phyloP scores from a whole-genome alignment of 768 basidiomycete species.

The Mycena vulgaris region DNA sequence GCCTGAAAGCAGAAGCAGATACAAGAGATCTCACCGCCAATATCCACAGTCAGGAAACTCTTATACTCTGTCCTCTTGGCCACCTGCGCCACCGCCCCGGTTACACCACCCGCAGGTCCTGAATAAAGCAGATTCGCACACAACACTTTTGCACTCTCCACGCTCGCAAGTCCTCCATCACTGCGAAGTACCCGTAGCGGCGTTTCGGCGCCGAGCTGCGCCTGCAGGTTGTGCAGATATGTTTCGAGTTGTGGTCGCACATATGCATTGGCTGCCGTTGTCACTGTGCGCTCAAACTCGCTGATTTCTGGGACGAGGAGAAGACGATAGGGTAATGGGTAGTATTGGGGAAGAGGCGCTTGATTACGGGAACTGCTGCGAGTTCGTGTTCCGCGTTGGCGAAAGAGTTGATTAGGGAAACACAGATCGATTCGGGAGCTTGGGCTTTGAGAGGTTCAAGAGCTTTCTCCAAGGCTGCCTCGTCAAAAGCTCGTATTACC shows the following conservation, averaged over 20 bases:
- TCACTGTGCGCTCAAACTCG: constrained; percentile 37
- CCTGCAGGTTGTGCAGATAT: constrained; percentile 23
- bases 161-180: constrained; percentile 30
- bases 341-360: constrained; percentile 25
- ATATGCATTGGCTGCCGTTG: constrained; percentile 33
- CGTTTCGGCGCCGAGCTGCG: constrained; percentile 3
- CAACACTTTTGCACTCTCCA: constrained; percentile 22
- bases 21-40: constrained; percentile 18
- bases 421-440: constrained; percentile 31
- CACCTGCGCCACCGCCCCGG: constrained; percentile 30
- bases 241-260: constrained; percentile 24
- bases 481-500: constrained; percentile 36
- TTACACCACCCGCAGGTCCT: constrained; percentile 35
- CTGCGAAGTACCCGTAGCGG: constrained; percentile 33
- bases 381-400: constrained; percentile 32
- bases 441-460: constrained; percentile 19
- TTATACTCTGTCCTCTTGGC: constrained; percentile 32
- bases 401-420: constrained; percentile 36
- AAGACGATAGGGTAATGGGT: constrained; percentile 31
- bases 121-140: constrained; percentile 20
- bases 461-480: constrained; percentile 13
- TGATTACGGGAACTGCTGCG: constrained; percentile 24
- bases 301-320: constrained; percentile 34
- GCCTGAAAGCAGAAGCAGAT: not conserved
- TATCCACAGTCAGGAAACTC: constrained; percentile 37